These are phyloP conservation scores for Postia placenta DNA, from an alignment of 768 basidiomycete species.

Conservation along the genomic window DNA sequence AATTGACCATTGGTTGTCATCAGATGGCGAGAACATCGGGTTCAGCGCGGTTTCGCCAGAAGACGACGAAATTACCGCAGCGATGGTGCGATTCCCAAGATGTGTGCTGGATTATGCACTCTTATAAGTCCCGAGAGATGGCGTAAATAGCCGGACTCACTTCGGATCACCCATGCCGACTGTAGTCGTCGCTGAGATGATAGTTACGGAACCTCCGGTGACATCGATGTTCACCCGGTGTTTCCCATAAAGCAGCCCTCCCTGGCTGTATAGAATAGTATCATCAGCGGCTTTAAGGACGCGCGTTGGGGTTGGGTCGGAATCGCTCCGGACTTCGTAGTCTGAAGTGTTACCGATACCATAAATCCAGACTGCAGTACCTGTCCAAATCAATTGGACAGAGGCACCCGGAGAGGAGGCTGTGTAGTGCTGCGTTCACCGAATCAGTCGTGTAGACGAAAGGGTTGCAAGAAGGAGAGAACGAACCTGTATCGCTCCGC, in stretches of 20 bases:
- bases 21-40: not conserved
- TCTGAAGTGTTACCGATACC: not conserved
- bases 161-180: not conserved
- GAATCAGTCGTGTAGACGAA: no score
- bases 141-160: not conserved
- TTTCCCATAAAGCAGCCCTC: not conserved
- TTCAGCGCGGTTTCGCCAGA: not conserved
- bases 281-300: not conserved
- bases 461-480: not conserved
- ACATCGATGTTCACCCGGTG: not conserved
- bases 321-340: not conserved
- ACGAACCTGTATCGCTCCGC: not conserved
- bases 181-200: not conserved
- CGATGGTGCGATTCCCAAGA: not conserved
- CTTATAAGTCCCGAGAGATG: not conserved
- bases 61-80: not conserved
- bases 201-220: not conserved
- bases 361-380: not conserved
- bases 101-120: not conserved
- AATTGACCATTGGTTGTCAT: not conserved
- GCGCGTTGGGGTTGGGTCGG: not conserved
- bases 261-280: not conserved
- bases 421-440: not conserved
- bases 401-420: not conserved
- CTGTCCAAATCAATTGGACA: not conserved